Percentiles rank a stretch among this genome's conserved stretches.
These are phyloP conservation scores for Boletus vermiculosoides DNA, from an alignment of 768 basidiomycete species.

Conservation along the genomic window DNA sequence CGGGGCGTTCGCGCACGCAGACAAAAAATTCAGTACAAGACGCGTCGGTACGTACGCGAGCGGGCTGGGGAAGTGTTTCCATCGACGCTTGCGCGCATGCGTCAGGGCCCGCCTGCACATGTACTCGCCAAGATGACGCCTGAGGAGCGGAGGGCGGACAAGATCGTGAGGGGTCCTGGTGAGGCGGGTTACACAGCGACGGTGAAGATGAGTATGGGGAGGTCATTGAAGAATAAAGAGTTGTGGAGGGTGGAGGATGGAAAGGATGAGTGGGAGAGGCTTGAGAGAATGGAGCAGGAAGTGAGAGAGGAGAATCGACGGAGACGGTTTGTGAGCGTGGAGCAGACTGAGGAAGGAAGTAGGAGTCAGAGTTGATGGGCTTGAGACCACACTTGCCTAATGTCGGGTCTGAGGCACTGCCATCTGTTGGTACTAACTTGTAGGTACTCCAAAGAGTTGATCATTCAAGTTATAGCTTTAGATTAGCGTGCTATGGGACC, in stretches of 20 bases:
- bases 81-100: conserved; percentile 45
- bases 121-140: conserved; percentile 52
- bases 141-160: conserved; percentile 47
- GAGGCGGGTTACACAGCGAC: conserved; percentile 72
- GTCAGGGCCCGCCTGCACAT: conserved; percentile 64
- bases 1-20: conserved; percentile 54
- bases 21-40: conserved; percentile 64
- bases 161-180: conserved; percentile 48
- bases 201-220: conserved; percentile 57
- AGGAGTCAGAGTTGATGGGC: not conserved
- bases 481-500: no score
- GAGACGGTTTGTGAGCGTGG: conserved; percentile 1
- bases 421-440: no score
- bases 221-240: conserved; percentile 40
- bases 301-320: conserved; percentile 34
- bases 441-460: no score
- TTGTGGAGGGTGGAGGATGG: conserved; percentile 38
- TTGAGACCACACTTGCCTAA: not conserved
- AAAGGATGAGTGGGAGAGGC: conserved; percentile 19
- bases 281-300: conserved; percentile 28
- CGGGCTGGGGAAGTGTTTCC: conserved; percentile 58
- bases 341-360: not conserved
- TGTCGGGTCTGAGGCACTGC: not conserved
- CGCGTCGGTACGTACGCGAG: conserved; percentile 58
- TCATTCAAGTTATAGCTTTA: no score